phyloP scores from a whole-genome alignment of 208 protist genomes.

The Angomonas desouzai region DNA sequence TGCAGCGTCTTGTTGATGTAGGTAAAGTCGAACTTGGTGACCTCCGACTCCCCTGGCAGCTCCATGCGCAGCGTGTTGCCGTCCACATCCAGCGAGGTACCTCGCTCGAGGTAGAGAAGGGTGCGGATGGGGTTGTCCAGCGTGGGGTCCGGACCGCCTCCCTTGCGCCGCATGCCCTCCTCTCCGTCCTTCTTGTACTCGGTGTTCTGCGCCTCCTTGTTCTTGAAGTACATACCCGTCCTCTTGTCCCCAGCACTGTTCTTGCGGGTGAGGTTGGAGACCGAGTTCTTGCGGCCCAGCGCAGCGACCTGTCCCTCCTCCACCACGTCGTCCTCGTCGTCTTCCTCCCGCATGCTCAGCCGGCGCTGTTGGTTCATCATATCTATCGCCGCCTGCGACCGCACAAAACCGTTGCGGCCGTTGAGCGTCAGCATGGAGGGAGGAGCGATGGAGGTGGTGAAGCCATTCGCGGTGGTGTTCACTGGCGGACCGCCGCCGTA shows the following conservation, averaged over 20 bases:
- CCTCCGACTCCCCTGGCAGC: constrained; percentile 44
- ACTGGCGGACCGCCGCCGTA: constrained; percentile 4
- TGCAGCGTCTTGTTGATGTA: constrained; percentile 41
- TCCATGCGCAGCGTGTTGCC: constrained; percentile 43
- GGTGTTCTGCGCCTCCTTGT: constrained; percentile 28
- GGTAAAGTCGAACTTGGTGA: constrained; percentile 59
- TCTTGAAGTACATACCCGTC: constrained; percentile 82
- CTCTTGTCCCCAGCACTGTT: constrained; percentile 26
- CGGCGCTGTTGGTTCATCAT: constrained; percentile 4
- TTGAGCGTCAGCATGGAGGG: not conserved
- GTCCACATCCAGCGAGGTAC: constrained; percentile 28
- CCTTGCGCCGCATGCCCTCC: constrained; percentile 25
- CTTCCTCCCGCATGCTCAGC: constrained; percentile 18
- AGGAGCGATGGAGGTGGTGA: not conserved
- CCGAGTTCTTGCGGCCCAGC: constrained; percentile 40
- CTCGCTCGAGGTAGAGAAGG: constrained; percentile 26
- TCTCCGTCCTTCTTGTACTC: constrained; percentile 77
- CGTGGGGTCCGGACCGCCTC: constrained; percentile 32
- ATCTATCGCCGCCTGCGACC: not conserved
- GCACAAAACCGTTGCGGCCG: not conserved
- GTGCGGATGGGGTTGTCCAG: constrained; percentile 45
- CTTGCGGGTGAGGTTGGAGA: constrained; percentile 39
- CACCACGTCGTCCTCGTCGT: constrained; percentile 21
- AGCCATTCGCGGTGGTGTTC: not conserved
- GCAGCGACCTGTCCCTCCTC: constrained; percentile 13